phyloP scores from a whole-genome alignment of 306 rosid species.

The Vigna mungo region DNA sequence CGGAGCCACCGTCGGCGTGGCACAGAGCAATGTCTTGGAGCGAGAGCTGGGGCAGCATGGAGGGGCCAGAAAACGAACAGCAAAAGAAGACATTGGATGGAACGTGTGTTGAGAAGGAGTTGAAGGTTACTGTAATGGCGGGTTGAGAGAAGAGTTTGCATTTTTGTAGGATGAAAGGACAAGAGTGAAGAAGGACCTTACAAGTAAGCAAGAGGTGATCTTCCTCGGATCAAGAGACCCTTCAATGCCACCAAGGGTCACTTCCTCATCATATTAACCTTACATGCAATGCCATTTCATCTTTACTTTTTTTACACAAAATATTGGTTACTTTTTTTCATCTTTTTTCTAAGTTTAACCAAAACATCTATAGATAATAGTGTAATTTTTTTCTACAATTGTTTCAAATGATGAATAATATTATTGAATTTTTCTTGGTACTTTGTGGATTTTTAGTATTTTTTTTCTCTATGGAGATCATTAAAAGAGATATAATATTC shows the following conservation, averaged over 20 bases:
- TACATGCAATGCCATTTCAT: neutral
- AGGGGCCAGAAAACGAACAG: constrained; percentile 63
- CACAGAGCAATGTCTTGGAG: constrained; percentile 48
- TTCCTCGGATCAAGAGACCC: constrained; percentile 46
- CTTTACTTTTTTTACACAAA: neutral
- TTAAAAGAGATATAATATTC: too few species aligned
- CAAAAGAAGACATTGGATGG: constrained; percentile 63
- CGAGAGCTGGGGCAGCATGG: constrained; percentile 45
- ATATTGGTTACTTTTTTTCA: neutral
- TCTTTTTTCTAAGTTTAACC: neutral
- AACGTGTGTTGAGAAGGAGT: neutral
- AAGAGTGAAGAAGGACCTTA: constrained; percentile 52
- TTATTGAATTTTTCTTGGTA: too few species aligned
- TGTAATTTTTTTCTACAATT: too few species aligned
- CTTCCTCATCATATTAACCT: neutral
- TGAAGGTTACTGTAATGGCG: neutral
- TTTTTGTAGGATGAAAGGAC: constrained; percentile 60
- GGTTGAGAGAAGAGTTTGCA: constrained; percentile 45
- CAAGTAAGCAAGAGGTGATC: constrained; percentile 50
- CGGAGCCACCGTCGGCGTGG: constrained; percentile 58
- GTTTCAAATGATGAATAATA: neutral
- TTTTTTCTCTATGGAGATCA: too few species aligned
- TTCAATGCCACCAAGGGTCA: constrained; percentile 75
- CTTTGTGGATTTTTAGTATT: too few species aligned
- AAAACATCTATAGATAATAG: neutral